Conservation (phyloP, 108 stramenopile genomes). For the Cyclostephanos tholiformis region DNA sequence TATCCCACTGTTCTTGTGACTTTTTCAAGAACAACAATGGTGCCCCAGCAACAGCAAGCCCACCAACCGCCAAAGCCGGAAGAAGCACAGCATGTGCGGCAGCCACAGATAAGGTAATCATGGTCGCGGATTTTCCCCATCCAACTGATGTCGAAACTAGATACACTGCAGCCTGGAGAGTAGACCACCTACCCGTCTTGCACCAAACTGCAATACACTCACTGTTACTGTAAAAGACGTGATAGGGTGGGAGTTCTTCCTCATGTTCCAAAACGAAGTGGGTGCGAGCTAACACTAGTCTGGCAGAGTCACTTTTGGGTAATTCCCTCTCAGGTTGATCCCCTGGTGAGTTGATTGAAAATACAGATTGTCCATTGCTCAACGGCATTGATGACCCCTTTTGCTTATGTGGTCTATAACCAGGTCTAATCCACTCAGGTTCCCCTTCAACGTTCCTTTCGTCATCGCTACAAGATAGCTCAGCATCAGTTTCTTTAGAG, state of each 20-base stretch:
- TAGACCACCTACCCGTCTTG: slow-evolving; percentile 57
- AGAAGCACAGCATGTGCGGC: slow-evolving; percentile 50
- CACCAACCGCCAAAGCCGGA: slow-evolving; percentile 45
- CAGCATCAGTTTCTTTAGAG: slow-evolving; percentile 10
- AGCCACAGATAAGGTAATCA: slow-evolving; percentile 48
- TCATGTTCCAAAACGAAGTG: slow-evolving; percentile 57
- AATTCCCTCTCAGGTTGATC: slow-evolving; percentile 21
- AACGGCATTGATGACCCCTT: slow-evolving; percentile 23
- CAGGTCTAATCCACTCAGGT: slow-evolving; percentile 45
- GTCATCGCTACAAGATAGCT: slow-evolving; percentile 4
- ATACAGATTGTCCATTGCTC: slow-evolving; percentile 42
- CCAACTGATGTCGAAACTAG: slow-evolving; percentile 46
- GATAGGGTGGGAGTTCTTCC: slow-evolving; percentile 52
- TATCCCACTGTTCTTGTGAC: slow-evolving; percentile 47
- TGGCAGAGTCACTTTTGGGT: slow-evolving; percentile 54
- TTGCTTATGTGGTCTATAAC: slow-evolving; percentile 23
- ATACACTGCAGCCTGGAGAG: slow-evolving; percentile 54
- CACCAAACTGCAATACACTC: slow-evolving; percentile 60
- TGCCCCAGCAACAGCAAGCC: slow-evolving; percentile 46
- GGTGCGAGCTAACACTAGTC: slow-evolving; percentile 48
- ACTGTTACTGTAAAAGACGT: slow-evolving; percentile 52
- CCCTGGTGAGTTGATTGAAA: slow-evolving; percentile 40
- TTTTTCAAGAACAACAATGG: slow-evolving; percentile 46
- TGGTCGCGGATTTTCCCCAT: slow-evolving; percentile 46
- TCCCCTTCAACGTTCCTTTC: slow-evolving; percentile 25